Evolutionary conservation across 2,329 filamentous ascomycete genomes (phyloP).

Genomic region (Stagonosporopsis vannaccii): DNA sequence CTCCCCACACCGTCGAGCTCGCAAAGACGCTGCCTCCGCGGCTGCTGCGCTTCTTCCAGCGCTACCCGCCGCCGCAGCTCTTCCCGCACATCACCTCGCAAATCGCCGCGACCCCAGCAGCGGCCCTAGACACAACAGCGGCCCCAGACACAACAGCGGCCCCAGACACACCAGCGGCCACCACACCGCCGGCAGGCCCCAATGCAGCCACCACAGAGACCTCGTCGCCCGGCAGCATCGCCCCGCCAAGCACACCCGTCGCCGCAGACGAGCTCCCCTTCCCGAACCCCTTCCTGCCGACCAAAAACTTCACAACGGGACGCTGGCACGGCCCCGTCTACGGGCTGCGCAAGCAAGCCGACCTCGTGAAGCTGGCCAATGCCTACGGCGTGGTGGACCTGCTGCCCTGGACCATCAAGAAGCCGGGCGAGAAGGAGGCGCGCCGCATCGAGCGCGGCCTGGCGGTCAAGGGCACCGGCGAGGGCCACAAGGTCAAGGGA

Average conservation of each 20-base stretch:
- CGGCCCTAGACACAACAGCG: conserved; percentile 19
- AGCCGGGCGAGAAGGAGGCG: conserved; percentile 72
- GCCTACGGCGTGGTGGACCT: conserved; percentile 82
- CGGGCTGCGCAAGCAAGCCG: conserved; percentile 86
- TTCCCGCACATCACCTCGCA: conserved; percentile 42
- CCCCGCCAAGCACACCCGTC: background rate
- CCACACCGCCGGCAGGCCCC: conserved; percentile 32
- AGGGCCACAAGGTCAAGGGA: conserved; percentile 93
- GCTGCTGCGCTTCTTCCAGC: conserved; percentile 85
- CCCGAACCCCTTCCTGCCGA: conserved; percentile 81
- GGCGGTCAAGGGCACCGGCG: conserved; percentile 89
- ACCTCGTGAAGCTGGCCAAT: conserved; percentile 84
- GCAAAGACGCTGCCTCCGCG: conserved; percentile 78
- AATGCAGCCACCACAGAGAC: conserved; percentile 51
- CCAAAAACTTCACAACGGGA: conserved; percentile 79
- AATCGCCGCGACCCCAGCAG: conserved; percentile 22
- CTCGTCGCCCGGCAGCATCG: conserved; percentile 27
- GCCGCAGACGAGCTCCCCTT: conserved; percentile 55
- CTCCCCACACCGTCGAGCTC: conserved; percentile 56
- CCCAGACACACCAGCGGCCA: conserved; percentile 24
- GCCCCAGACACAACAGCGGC: conserved; percentile 21
- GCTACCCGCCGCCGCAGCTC: conserved; percentile 76
- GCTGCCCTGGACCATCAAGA: conserved; percentile 78
- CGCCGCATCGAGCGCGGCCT: conserved; percentile 80
- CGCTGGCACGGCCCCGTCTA: conserved; percentile 84